These are phyloP conservation scores for Aspergillus cavernicola DNA, from an alignment of 495 filamentous ascomycete genomes.

Conservation along the genomic window DNA sequence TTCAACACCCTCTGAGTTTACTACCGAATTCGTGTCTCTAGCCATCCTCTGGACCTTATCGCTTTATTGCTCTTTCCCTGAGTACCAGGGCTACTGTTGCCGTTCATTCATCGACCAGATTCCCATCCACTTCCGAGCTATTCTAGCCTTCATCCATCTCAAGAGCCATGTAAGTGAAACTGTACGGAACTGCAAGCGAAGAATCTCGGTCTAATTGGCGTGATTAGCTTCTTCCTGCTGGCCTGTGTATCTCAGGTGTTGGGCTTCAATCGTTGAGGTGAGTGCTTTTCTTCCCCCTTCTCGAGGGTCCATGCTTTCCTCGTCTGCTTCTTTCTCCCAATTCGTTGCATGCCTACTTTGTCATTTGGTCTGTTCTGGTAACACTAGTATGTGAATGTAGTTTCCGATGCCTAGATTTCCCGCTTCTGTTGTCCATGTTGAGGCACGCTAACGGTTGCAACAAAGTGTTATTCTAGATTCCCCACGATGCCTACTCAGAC, in stretches of 20 bases:
- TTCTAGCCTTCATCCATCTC: conserved; percentile 11
- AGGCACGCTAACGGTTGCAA: background rate
- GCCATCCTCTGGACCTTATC: background rate
- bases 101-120: conserved; percentile 6
- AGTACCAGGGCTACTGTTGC: background rate
- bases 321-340: background rate
- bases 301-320: background rate
- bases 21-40: conserved; percentile 4
- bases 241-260: background rate
- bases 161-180: background rate
- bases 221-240: conserved; percentile 1
- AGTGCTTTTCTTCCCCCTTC: background rate
- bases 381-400: background rate
- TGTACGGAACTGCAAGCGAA: background rate
- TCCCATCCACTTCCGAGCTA: conserved; percentile 1
- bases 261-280: conserved; percentile 9
- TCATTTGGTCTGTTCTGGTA: background rate
- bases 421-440: background rate
- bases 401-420: too few relatives aligned
- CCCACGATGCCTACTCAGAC: conserved; percentile 30
- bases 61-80: background rate
- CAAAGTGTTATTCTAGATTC: conserved; percentile 13
- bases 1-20: conserved; percentile 11
- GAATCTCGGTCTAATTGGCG: background rate
- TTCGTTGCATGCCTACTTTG: background rate